Evolutionary conservation across 2,329 filamentous ascomycete genomes (phyloP), one percentile per base, ranked within the genome.

Genomic region (Fusarium denticulatum): DNA sequence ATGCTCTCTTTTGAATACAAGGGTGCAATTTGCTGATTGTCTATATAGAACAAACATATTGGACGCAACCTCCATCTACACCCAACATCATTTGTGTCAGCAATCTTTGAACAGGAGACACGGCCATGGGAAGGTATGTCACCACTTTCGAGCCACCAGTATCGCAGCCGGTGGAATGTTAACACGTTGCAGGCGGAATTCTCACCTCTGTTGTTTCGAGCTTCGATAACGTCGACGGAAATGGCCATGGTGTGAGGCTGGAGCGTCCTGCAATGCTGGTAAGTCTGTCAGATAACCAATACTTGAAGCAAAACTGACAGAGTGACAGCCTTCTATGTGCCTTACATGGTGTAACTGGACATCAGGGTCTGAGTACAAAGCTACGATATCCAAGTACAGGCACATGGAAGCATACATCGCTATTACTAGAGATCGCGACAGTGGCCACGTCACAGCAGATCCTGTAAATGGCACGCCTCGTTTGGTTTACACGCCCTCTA

Each of bases 21-120:
- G n/a, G n/a, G n/a, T n/a, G n/a, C n/a, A n/a, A n/a, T n/a, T n/a
- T n/a, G n/a, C n/a, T n/a, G n/a, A n/a, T n/a, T n/a, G n/a, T n/a
- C n/a, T n/a, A n/a, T n/a, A n/a, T 24, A 61, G 59, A 61, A 61
- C 24, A 57, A 57, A 22, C 49, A 61, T 45, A 61, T 61, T 4
- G 59, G 59, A 11, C 59, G 59, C 1, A 61, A 61, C 16, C 30
- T 61, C 7, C 59, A 61, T 45, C 13, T 61, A 30, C 59, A 61
- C 12, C 59, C 59, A 37, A 61, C 59, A 2, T 24, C 59, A 6
- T 61, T 61, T 9, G 39, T 61, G 1, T 16, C 30, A 3, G 59
- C 49, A 22, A n/a, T 57, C 0, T 61, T 61, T 6, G 49, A 57
- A 45, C n/a, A 61, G 8, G 59, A 61, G 24, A 61, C 59, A 14